Conservation (phyloP, 208 protist species). For the Leishmania tropica region DNA sequence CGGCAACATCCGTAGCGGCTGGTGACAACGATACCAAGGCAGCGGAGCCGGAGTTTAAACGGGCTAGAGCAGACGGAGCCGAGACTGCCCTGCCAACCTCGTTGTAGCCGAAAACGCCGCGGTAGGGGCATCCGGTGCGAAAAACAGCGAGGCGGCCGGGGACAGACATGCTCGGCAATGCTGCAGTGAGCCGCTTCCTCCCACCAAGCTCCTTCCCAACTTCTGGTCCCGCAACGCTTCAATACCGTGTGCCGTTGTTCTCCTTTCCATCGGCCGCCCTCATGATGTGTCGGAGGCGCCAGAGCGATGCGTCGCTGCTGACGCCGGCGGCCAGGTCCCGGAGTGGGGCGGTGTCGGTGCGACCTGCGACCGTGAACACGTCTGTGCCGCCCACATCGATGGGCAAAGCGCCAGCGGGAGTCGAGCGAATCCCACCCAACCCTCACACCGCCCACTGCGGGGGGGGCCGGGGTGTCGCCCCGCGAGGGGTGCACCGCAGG, state of each 20-base stretch:
- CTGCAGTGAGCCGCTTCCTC: background rate
- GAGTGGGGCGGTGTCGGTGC: background rate
- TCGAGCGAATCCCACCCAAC: background rate
- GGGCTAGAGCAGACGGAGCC: background rate
- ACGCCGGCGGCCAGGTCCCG: background rate
- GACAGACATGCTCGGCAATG: background rate
- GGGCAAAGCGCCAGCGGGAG: background rate
- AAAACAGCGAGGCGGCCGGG: background rate
- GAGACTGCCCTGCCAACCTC: background rate
- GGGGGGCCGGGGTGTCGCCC: no score
- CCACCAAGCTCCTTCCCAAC: background rate
- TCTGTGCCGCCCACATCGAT: no score
- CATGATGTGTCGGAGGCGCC: background rate
- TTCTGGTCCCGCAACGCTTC: background rate
- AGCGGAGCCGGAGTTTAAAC: constrained; percentile 24
- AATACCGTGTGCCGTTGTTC: background rate
- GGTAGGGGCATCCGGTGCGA: background rate
- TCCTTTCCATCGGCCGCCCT: background rate
- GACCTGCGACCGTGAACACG: background rate
- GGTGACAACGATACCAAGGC: background rate
- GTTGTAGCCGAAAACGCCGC: background rate
- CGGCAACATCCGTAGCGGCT: background rate
- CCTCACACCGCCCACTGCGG: background rate
- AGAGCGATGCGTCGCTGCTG: background rate
- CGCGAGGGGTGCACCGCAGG: background rate